Evolutionary conservation across 495 filamentous ascomycete species (phyloP).

Genomic region (Parmelia sp.): DNA sequence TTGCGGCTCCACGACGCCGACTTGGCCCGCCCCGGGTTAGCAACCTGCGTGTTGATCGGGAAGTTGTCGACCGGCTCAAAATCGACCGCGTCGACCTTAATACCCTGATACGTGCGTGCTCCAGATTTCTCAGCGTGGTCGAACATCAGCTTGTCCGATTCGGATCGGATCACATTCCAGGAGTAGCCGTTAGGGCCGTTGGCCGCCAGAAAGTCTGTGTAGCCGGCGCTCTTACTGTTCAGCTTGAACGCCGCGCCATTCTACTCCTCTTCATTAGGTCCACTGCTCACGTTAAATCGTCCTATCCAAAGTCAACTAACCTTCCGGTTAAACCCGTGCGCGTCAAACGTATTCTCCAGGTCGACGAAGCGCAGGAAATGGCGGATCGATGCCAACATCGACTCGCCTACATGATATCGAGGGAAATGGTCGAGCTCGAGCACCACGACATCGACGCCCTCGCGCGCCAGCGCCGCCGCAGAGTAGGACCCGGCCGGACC

Average conservation of each 20-base stretch:
- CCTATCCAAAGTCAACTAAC: slow-evolving; percentile 22
- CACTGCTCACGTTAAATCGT: neutral
- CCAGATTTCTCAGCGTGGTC: slow-evolving; percentile 40
- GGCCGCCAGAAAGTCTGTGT: slow-evolving; percentile 43
- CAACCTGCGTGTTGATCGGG: too few species aligned
- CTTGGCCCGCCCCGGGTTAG: too few species aligned
- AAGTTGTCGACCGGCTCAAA: slow-evolving; percentile 34
- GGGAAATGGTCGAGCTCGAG: slow-evolving; percentile 40
- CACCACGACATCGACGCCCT: slow-evolving; percentile 37
- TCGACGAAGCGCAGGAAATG: slow-evolving; percentile 44
- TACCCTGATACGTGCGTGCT: slow-evolving; percentile 40
- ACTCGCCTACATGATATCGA: slow-evolving; percentile 43
- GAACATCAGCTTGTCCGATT: slow-evolving; percentile 45
- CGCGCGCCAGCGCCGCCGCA: slow-evolving; percentile 38
- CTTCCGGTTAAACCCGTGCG: slow-evolving; percentile 41
- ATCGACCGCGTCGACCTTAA: slow-evolving; percentile 34
- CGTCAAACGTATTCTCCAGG: slow-evolving; percentile 35
- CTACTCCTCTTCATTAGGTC: slow-evolving; percentile 22
- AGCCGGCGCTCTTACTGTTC: too few species aligned
- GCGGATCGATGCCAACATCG: slow-evolving; percentile 42
- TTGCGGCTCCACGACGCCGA: too few species aligned
- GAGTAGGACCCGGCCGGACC: slow-evolving; percentile 43
- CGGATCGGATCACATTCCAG: slow-evolving; percentile 49
- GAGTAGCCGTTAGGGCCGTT: slow-evolving; percentile 39
- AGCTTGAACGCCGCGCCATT: slow-evolving; percentile 41